Evolutionary conservation across 306 rosid genomes (phyloP), one percentile per base, ranked within the genome.

Genomic region (Citrullus colocynthis): DNA sequence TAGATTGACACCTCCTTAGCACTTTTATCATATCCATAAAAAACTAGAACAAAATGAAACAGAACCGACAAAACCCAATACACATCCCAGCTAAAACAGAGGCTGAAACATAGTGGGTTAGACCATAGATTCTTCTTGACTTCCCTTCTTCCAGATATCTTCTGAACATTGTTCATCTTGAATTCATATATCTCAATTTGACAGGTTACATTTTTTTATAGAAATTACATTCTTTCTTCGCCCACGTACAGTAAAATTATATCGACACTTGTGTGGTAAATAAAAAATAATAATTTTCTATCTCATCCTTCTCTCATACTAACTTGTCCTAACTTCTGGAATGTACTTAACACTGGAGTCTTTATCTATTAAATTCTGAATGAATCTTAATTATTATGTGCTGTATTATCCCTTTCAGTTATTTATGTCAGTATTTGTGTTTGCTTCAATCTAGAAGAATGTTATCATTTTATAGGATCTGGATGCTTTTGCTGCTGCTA

Each of bases 401-500:
- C 36, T 49, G 16, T 42, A 32, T 32, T 78, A 57, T 12, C 39
- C 45, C 30, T 51, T 48, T 51, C 9, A 39, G 17, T 55, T 56
- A 13, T 72, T 58, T 78, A 9, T 70, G n/a, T 70, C n/a, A 36
- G 14, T 48, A 2, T 48, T 28, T 72, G 2, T 72, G 15, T 28
- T 24, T 15, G 44, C 20, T 51, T 49, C 55, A 73, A 51, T 6
- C 2, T 6, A 69, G 14, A 41, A 78, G 16, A 20, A 51, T 10
- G 18, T 49, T 84, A 49, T 80, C 15, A 77, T 73, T 81, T 78
- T 89, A 85, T 80, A 95, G 98, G 98, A 95, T 83, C 88, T 95
- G 88, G 98, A 95, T 78, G 98, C 98, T 59, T 94, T 94, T 85
- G 91, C 98, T 73, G 97, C 93, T 78, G 97, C 98, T 45, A 56